phyloP scores from a whole-genome alignment of 306 rosid genomes.

The Comarum palustre region DNA sequence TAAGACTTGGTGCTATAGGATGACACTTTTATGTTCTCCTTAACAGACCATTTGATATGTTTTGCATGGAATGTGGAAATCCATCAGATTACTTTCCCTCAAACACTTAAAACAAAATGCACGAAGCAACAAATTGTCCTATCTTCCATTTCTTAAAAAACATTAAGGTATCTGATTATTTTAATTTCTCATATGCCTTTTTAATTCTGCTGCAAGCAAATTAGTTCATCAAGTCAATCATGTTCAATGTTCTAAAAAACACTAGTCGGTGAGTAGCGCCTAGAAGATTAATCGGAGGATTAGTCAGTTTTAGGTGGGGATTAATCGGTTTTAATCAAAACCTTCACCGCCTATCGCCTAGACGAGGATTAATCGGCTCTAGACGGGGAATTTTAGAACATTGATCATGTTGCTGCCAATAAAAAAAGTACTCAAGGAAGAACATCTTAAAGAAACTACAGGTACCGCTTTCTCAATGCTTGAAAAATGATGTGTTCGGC shows the following conservation, averaged over 20 bases:
- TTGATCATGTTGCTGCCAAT: slow-evolving; percentile 11
- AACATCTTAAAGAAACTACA: neutral
- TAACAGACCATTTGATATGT: neutral
- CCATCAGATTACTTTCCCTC: neutral
- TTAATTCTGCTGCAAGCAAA: neutral
- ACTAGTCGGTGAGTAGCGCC: too few relatives aligned
- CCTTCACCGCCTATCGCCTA: too few relatives aligned
- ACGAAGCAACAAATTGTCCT: neutral
- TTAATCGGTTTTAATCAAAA: too few relatives aligned
- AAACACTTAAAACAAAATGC: neutral
- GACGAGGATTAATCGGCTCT: too few relatives aligned
- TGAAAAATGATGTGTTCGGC: slow-evolving; percentile 81
- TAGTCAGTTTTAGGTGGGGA: too few relatives aligned
- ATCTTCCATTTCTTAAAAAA: neutral
- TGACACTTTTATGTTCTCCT: neutral
- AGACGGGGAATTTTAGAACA: too few relatives aligned
- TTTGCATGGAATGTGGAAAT: neutral
- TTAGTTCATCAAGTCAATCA: neutral
- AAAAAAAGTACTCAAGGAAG: neutral
- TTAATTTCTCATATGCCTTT: neutral
- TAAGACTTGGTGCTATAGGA: neutral
- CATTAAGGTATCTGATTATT: neutral
- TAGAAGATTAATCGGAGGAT: too few relatives aligned
- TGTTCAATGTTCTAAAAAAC: too few relatives aligned
- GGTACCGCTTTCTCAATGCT: slow-evolving; percentile 84